Evolutionary conservation across 2,329 filamentous ascomycete genomes (phyloP).

Genomic region (Neofusicoccum kwambonambiense): DNA sequence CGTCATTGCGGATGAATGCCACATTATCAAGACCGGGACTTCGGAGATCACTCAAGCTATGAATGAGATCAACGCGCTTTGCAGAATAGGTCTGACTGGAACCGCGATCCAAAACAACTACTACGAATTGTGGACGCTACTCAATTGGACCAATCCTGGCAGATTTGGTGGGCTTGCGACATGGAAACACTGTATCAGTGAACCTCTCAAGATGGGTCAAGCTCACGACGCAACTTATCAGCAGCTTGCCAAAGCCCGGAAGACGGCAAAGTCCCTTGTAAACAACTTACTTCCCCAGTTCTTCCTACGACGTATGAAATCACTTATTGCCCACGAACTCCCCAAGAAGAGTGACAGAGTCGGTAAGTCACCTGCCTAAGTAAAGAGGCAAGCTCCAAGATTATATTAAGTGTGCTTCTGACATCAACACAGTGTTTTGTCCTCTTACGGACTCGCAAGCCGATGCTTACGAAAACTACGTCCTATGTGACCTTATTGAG

Average conservation of each 20-base stretch:
- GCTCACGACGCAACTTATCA: conserved; percentile 85
- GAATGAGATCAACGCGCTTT: conserved; percentile 86
- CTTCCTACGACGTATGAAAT: conserved; percentile 91
- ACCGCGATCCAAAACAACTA: conserved; percentile 98
- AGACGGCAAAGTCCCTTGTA: conserved; percentile 80
- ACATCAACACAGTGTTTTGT: conserved; percentile 65
- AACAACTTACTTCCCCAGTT: conserved; percentile 84
- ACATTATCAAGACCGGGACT: conserved; percentile 76
- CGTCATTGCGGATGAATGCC: conserved; percentile 91
- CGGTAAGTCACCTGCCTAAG: conserved; percentile 34
- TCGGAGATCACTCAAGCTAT: conserved; percentile 82
- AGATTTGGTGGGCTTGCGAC: conserved; percentile 63
- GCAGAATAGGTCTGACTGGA: conserved; percentile 87
- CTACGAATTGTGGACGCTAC: conserved; percentile 90
- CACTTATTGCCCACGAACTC: conserved; percentile 84
- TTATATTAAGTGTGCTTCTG: not conserved
- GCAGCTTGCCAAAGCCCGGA: conserved; percentile 77
- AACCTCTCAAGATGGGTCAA: conserved; percentile 81
- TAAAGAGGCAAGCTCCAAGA: not conserved
- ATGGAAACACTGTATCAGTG: conserved; percentile 76
- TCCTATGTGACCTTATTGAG: conserved; percentile 69
- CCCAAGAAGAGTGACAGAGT: conserved; percentile 94
- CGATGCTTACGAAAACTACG: conserved; percentile 77
- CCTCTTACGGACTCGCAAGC: conserved; percentile 79
- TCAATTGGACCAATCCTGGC: conserved; percentile 96